Percentiles rank a stretch among this genome's conserved stretches.
phyloP scores from a whole-genome alignment of 2,329 filamentous ascomycete genomes.

The Leptographium galeiforme region DNA sequence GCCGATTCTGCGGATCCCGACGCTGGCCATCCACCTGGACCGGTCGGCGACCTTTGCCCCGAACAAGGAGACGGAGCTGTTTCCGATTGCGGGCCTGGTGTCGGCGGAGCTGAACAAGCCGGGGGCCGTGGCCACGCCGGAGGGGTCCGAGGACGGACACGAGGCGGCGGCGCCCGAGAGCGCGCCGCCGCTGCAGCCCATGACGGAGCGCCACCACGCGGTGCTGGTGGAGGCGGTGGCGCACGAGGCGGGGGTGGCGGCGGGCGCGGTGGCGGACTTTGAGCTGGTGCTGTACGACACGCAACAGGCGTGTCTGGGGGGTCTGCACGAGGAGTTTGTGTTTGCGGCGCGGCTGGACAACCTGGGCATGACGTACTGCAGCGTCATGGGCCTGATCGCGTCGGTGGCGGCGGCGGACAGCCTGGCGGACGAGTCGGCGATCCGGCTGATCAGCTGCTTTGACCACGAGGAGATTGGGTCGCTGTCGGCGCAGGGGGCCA shows the following conservation, averaged over 20 bases:
- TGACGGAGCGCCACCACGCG: slow-evolving; percentile 77
- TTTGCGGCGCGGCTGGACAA: slow-evolving; percentile 95
- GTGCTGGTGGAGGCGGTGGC: slow-evolving; percentile 78
- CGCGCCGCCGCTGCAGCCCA: slow-evolving; percentile 60
- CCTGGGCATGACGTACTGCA: slow-evolving; percentile 91
- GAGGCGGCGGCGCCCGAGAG: slow-evolving; percentile 32
- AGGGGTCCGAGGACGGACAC: slow-evolving; percentile 22
- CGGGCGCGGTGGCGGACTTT: slow-evolving; percentile 74
- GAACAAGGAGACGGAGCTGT: slow-evolving; percentile 94
- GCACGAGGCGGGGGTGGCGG: slow-evolving; percentile 56
- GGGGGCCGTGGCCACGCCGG: not conserved
- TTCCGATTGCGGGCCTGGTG: slow-evolving; percentile 81
- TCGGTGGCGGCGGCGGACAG: slow-evolving; percentile 52
- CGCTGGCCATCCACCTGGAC: slow-evolving; percentile 86
- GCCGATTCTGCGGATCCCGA: slow-evolving; percentile 84
- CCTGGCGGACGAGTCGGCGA: slow-evolving; percentile 54
- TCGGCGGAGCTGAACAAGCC: slow-evolving; percentile 71
- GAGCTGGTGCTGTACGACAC: slow-evolving; percentile 96
- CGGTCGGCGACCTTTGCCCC: slow-evolving; percentile 76
- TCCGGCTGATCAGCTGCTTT: slow-evolving; percentile 87
- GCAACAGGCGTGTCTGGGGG: slow-evolving; percentile 78
- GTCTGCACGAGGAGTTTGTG: slow-evolving; percentile 85
- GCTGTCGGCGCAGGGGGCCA: slow-evolving; percentile 79
- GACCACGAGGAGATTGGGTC: slow-evolving; percentile 98
- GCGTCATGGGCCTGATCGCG: slow-evolving; percentile 69